These are phyloP conservation scores for Cymbidium sinense DNA, from an alignment of 106 monocot species.

Conservation along the genomic window DNA sequence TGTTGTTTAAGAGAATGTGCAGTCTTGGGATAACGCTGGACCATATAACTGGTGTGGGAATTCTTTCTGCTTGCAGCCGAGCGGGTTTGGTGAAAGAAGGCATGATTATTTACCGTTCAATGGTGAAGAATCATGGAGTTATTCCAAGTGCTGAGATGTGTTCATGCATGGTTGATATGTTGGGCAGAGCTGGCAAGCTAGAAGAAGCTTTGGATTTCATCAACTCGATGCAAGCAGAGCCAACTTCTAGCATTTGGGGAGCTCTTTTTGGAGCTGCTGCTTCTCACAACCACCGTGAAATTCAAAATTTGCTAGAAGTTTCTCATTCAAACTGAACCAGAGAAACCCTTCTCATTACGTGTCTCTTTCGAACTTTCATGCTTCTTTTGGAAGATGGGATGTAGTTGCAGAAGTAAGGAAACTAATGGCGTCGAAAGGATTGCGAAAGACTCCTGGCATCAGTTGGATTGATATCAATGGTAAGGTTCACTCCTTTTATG, in stretches of 20 bases:
- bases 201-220: constrained; percentile 60
- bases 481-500: constrained; percentile 25
- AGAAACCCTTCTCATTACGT: constrained; percentile 61
- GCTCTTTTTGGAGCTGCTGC: constrained; percentile 48
- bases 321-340: constrained; percentile 53
- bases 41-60: constrained; percentile 34
- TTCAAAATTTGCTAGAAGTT: constrained; percentile 43
- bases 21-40: constrained; percentile 37
- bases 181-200: constrained; percentile 55
- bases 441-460: constrained; percentile 50
- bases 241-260: constrained; percentile 60
- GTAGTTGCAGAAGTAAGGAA: constrained; percentile 45
- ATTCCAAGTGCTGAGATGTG: constrained; percentile 58
- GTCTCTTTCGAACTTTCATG: constrained; percentile 64
- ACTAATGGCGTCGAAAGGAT: constrained; percentile 40
- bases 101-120: constrained; percentile 47
- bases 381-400: constrained; percentile 66
- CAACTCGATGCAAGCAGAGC: constrained; percentile 29
- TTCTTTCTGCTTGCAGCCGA: constrained; percentile 66
- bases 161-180: constrained; percentile 70
- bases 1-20: constrained; percentile 45
- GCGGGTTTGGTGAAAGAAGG: constrained; percentile 58
- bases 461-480: constrained; percentile 63
- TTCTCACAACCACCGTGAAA: constrained; percentile 31
- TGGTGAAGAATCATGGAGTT: constrained; percentile 39